Base-by-base conservation (phyloP, 441 rosid genomes). In the Raphanus hybrid region DNA sequence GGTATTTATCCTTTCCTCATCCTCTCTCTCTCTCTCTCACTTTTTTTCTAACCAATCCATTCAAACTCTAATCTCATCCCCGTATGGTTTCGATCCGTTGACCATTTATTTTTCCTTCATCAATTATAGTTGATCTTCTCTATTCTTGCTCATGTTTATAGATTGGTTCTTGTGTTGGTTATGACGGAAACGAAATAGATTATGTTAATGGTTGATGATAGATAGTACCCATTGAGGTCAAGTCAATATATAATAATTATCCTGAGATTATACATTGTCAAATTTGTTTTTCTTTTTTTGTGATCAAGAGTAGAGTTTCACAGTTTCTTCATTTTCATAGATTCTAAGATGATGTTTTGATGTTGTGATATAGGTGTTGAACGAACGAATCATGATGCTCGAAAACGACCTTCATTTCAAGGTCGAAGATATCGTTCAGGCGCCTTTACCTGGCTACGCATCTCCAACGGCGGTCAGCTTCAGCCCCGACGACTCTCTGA, bases 391-490 rank as follows among this genome's bases (percentile, higher is more conserved):
- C 26, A 23, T 23, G 26, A 23, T 23, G 26, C 26, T 23, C 26
- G 26, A 23, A 23, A 23, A 23, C 26, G 26, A 23, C 26, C 26
- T 23, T 23, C 26, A 23, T 23, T 23, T 23, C 74, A 85, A 91
- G 3, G 83, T 93, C 6, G 93, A 93, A 82, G 94, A 93, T 80
- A 93, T 93, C 76, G 94, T 95, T 62, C 96, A 87, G 71, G 85
- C 92, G 8, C 99, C 98, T 2, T 82, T 95, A 83, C 99, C 98
- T 1, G 99, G 99, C 75, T 95, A 83, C 80, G 86, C 79, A 34
- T 92, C 88, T 0, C 99, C 99, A 0, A 87, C 86, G 6, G 87
- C 92, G 14, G 83, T 95, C 35, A 73, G 91, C 83, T 95, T 95
- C 78, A 95, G 98, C 80, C 95, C 95, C 7, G 98, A 95, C 82